Conservation (phyloP, 306 rosid species). For the Vigna mungo region DNA sequence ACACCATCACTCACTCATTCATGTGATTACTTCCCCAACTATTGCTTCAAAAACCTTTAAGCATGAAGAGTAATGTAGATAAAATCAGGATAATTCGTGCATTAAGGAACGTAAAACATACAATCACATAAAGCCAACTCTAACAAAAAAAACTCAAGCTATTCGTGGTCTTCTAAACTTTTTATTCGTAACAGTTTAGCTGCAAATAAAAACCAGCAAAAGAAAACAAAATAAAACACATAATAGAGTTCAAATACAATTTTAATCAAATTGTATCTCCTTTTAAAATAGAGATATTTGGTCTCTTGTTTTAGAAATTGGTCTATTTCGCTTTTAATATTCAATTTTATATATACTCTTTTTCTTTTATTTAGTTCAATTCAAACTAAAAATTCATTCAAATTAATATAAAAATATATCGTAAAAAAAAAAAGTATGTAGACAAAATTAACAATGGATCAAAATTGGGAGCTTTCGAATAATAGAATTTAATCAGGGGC, state of each 20-base stretch:
- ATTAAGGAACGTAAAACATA: background rate
- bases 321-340: no score
- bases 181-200: background rate
- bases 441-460: no score
- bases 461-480: no score
- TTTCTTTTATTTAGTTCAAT: no score
- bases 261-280: no score
- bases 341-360: no score
- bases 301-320: no score
- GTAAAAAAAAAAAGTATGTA: no score
- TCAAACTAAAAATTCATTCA: no score
- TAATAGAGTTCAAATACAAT: background rate
- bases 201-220: background rate
- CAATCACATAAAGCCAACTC: background rate
- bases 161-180: background rate
- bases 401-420: no score
- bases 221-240: background rate
- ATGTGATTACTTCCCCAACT: background rate
- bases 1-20: background rate
- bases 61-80: background rate
- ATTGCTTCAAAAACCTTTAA: background rate
- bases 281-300: no score
- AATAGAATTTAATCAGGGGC: no score
- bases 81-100: background rate
- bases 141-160: background rate